Conservation (phyloP, 495 filamentous ascomycete genomes). For the Astrothelium macrocarpum region DNA sequence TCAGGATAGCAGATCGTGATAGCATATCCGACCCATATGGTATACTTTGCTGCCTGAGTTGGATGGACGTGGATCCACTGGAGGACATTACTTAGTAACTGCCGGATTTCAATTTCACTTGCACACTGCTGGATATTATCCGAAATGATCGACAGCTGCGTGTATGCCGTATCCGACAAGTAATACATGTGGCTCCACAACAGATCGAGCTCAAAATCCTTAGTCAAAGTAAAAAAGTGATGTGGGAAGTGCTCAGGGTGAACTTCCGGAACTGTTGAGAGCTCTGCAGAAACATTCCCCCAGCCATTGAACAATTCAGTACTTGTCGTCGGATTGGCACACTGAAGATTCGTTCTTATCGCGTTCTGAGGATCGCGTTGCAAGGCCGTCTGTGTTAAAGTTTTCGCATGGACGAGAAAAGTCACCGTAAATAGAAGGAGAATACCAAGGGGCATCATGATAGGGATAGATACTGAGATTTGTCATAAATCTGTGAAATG, state of each 20-base stretch:
- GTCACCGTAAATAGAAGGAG: background rate
- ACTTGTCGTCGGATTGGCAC: background rate
- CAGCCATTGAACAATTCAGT: background rate
- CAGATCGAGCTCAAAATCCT: background rate
- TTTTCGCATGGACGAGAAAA: background rate
- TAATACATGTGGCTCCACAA: background rate
- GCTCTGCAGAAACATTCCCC: background rate
- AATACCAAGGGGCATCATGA: background rate
- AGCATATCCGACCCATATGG: background rate
- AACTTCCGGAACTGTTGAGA: background rate
- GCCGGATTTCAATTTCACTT: background rate
- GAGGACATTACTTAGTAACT: background rate
- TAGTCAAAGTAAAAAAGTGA: background rate
- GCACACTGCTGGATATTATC: background rate
- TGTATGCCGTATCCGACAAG: too few species aligned
- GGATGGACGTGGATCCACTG: background rate
- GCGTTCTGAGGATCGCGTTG: background rate
- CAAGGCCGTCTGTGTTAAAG: background rate
- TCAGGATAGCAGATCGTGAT: background rate
- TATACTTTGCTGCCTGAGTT: background rate
- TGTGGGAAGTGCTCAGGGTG: background rate
- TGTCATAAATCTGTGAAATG: too few species aligned
- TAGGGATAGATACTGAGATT: too few species aligned
- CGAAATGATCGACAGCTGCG: background rate
- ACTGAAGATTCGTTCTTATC: background rate